phyloP scores from a whole-genome alignment of 2,329 filamentous ascomycete species.

The Ophiostoma quercus region DNA sequence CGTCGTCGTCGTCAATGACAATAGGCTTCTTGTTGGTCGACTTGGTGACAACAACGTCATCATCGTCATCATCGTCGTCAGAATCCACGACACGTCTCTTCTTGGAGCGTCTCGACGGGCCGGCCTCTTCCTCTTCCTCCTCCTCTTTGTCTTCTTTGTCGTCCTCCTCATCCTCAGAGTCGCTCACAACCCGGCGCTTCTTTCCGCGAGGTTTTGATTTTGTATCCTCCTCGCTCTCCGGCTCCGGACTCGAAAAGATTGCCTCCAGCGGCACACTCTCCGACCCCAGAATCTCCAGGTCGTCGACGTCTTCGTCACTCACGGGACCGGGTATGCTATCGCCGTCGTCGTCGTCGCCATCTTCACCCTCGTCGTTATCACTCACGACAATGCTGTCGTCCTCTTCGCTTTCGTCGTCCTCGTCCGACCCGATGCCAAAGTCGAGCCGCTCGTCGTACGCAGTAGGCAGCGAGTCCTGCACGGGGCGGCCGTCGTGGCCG shows the following conservation, averaged over 20 bases:
- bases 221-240: neutral
- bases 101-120: slow-evolving; percentile 7
- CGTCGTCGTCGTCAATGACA: neutral
- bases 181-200: slow-evolving; percentile 23
- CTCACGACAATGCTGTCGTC: slow-evolving; percentile 19
- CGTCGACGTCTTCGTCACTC: neutral
- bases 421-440: slow-evolving; percentile 17
- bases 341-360: neutral
- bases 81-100: slow-evolving; percentile 3
- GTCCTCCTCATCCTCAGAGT: slow-evolving; percentile 25
- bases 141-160: neutral
- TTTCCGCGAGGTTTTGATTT: slow-evolving; percentile 15
- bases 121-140: neutral
- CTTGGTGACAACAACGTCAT: neutral
- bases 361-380: neutral
- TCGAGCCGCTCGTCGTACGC: slow-evolving; percentile 1
- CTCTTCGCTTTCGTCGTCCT: slow-evolving; percentile 26
- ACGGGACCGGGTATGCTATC: too few species aligned
- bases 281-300: neutral
- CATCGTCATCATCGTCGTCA: neutral
- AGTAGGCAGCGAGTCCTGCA: slow-evolving; percentile 17
- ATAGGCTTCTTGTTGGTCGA: neutral
- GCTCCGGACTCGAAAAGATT: slow-evolving; percentile 24
- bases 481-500: slow-evolving; percentile 13
- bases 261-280: slow-evolving; percentile 14